phyloP scores from a whole-genome alignment of 257 asterid species.

The Plectranthus barbatus region DNA sequence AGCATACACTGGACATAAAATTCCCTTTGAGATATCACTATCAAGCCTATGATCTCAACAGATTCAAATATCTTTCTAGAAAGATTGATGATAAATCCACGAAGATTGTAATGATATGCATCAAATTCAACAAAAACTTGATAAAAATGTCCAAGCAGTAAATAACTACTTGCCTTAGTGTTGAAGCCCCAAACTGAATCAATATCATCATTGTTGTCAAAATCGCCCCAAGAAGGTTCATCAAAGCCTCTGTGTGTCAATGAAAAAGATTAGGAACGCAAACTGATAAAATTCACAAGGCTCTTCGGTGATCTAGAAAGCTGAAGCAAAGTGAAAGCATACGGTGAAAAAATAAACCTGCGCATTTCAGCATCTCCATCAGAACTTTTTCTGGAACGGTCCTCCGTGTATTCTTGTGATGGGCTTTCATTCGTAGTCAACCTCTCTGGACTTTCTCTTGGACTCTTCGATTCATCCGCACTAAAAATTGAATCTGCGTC shows the following conservation, averaged over 20 bases:
- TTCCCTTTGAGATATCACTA: not conserved
- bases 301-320: not conserved
- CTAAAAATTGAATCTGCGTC: slow-evolving; percentile 63
- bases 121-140: not conserved
- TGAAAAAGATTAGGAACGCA: slow-evolving; percentile 10
- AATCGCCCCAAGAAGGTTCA: slow-evolving; percentile 79
- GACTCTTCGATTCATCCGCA: slow-evolving; percentile 81
- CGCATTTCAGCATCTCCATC: slow-evolving; percentile 68
- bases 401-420: slow-evolving; percentile 51
- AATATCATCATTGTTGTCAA: slow-evolving; percentile 78
- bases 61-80: not conserved
- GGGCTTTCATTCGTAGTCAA: slow-evolving; percentile 56
- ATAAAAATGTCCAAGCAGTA: slow-evolving; percentile 4
- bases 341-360: slow-evolving; percentile 40
- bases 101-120: not conserved
- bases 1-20: not conserved
- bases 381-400: slow-evolving; percentile 54
- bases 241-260: slow-evolving; percentile 63
- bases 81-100: not conserved
- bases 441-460: slow-evolving; percentile 63
- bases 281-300: not conserved
- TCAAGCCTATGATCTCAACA: not conserved
- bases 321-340: not conserved
- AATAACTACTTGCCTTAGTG: slow-evolving; percentile 54
- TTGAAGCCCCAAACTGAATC: slow-evolving; percentile 98